phyloP scores from a whole-genome alignment of 345 rosid species.

The Erysimum cheiranthoides region DNA sequence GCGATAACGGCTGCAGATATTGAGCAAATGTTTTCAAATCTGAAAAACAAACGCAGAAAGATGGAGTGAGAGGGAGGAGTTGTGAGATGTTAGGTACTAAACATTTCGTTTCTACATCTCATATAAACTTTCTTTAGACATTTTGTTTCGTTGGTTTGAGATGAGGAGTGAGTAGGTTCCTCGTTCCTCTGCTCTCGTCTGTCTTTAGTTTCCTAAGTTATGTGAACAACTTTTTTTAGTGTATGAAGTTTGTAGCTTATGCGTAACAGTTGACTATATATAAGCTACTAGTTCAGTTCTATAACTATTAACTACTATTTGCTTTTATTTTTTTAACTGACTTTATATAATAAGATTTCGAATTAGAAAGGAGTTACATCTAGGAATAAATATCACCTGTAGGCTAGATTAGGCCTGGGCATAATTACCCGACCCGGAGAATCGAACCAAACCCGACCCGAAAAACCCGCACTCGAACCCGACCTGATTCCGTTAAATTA shows the following conservation, averaged over 20 bases:
- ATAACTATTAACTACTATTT: not conserved
- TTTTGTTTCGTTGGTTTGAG: constrained; percentile 25
- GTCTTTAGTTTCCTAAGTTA: constrained; percentile 31
- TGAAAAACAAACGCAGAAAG: constrained; percentile 82
- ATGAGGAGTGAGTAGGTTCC: constrained; percentile 18
- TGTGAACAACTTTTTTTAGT: constrained; percentile 24
- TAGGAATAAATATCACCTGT: not conserved
- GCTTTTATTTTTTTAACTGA: not conserved
- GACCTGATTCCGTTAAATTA: no score
- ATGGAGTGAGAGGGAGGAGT: constrained; percentile 42
- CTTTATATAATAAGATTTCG: not conserved
- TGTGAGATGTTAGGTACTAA: constrained; percentile 17
- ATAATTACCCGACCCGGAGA: no score
- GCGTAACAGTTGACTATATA: constrained; percentile 9
- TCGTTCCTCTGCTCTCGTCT: constrained; percentile 16
- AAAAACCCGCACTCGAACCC: no score
- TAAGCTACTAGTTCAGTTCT: constrained; percentile 30
- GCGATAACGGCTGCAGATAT: constrained; percentile 81
- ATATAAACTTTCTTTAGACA: constrained; percentile 18
- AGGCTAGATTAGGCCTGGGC: no score
- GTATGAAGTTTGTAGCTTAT: constrained; percentile 35
- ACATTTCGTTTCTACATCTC: not conserved
- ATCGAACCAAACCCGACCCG: no score
- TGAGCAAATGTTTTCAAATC: constrained; percentile 85
- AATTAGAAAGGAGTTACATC: not conserved